Base-by-base conservation (phyloP, 371 early-diverging fungal genomes). In the Apophysomyces trapeziformis region DNA sequence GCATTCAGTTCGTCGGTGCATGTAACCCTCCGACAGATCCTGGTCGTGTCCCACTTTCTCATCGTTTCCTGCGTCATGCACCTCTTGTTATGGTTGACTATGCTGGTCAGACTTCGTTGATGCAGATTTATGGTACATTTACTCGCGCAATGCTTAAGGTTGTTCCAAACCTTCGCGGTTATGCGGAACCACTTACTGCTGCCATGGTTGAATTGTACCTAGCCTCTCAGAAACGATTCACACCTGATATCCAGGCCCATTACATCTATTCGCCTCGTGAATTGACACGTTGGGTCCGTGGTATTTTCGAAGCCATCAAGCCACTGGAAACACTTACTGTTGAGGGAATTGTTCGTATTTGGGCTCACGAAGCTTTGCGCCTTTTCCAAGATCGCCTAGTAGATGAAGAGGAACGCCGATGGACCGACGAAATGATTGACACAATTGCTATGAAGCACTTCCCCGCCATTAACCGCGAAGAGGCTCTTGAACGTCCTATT, bases 1-100 rank as follows among this genome's bases (percentile, higher is more conserved):
- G 97, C 39, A 94, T 99, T 62, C 98, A 98, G 78, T 97, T 99
- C 79, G 98, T 99, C 12, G 99, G 99, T 64, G 99, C 99, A 13
- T 99, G 99, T 84, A 99, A 99, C 69, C 99, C 99, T 57, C 99
- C 99, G 1, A 99, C 99, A 0, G 99, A 99, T 80, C 96, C 99
- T 41, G 99, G 99, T 57, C 95, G 99, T 77, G 94, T 97, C 4
- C 96, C 95, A 16, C 79, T 99, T 57, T 91, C 95, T 41, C 96
- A 92, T 65, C 89, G 99, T 74, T 99, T 97, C 92, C 80, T 99
- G 67, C 91, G 99, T 21, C 97, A 98, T 68, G 94, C 97, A 14
- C 97, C 99, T 38, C 79, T 99, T 59, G 91, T 99, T 35, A 91
- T 98, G 93, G 99, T 99, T 4, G 99, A 98, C 71, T 99, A 99